Evolutionary conservation across 139 green algal genomes (phyloP).

Genomic region (Chlorella sp.): DNA sequence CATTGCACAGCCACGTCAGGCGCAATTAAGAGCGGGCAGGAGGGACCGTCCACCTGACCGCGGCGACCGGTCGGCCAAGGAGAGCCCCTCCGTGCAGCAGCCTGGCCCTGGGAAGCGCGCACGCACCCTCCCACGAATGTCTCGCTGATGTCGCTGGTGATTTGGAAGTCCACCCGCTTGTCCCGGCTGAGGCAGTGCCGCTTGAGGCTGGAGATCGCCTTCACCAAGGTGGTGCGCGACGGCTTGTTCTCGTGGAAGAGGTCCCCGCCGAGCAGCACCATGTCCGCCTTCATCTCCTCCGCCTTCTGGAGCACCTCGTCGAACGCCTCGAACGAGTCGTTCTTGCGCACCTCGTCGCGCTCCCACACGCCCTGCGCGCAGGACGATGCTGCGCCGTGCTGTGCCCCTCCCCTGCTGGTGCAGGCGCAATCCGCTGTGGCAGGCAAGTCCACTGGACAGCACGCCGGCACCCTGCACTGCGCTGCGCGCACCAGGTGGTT

Average conservation of each 20-base stretch:
- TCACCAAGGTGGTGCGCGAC: conserved; percentile 59
- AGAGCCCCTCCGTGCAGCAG: no score
- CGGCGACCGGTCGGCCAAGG: no score
- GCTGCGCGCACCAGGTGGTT: conserved; percentile 84
- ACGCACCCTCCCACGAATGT: conserved; percentile 79
- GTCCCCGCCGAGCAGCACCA: conserved; percentile 92
- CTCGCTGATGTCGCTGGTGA: conserved; percentile 70
- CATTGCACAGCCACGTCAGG: no score
- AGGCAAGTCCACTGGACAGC: not conserved
- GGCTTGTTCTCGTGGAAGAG: conserved; percentile 99
- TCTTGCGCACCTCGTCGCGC: conserved; percentile 81
- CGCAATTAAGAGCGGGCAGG: no score
- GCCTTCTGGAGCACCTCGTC: conserved; percentile 74
- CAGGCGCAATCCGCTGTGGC: not conserved
- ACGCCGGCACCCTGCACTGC: not conserved
- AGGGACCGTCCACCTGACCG: no score
- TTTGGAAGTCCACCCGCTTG: conserved; percentile 59
- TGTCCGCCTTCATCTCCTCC: conserved; percentile 60
- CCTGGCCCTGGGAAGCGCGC: no score
- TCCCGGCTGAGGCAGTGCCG: conserved; percentile 78
- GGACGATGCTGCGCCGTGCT: not conserved
- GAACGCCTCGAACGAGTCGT: conserved; percentile 93
- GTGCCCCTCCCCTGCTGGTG: no score
- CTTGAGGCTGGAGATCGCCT: conserved; percentile 74
- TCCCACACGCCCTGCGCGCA: conserved; percentile 85